These are phyloP conservation scores for Mortierella hygrophila DNA, from an alignment of 192 early-diverging fungal species.

Conservation along the genomic window DNA sequence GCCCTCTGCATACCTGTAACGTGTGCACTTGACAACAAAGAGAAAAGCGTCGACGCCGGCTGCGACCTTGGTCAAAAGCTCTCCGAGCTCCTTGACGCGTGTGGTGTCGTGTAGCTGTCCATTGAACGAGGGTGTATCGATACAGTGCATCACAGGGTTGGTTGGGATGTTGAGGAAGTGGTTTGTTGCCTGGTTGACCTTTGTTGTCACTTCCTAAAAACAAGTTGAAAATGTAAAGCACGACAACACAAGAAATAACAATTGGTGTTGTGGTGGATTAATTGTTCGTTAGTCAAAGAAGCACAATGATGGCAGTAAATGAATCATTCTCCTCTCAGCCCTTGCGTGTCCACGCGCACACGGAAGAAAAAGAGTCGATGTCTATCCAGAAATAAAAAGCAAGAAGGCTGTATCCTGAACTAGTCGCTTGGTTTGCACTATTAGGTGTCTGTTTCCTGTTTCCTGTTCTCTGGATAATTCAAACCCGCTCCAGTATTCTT, in stretches of 20 bases:
- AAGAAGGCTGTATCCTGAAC: background rate
- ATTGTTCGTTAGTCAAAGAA: background rate
- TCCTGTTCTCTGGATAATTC: background rate
- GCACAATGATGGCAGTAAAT: background rate
- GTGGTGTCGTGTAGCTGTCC: conserved; percentile 50
- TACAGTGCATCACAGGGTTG: conserved; percentile 56
- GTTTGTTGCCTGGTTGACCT: conserved; percentile 38
- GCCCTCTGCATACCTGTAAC: conserved; percentile 50
- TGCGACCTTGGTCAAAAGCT: conserved; percentile 31
- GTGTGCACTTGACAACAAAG: conserved; percentile 58
- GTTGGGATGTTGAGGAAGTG: conserved; percentile 53
- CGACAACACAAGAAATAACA: background rate
- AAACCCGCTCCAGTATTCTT: background rate
- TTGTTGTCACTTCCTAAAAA: conserved; percentile 56
- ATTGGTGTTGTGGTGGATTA: background rate
- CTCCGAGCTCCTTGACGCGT: conserved; percentile 37
- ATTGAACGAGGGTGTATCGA: conserved; percentile 60
- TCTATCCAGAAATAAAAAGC: background rate
- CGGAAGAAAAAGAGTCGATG: background rate
- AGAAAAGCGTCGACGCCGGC: conserved; percentile 59
- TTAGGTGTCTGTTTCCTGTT: background rate
- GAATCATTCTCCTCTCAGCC: background rate
- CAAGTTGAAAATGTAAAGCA: background rate
- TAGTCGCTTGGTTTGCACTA: background rate
- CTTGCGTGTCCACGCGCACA: background rate